Evolutionary conservation across 2,329 filamentous ascomycete species (phyloP).

Genomic region (Talaromyces piceae): DNA sequence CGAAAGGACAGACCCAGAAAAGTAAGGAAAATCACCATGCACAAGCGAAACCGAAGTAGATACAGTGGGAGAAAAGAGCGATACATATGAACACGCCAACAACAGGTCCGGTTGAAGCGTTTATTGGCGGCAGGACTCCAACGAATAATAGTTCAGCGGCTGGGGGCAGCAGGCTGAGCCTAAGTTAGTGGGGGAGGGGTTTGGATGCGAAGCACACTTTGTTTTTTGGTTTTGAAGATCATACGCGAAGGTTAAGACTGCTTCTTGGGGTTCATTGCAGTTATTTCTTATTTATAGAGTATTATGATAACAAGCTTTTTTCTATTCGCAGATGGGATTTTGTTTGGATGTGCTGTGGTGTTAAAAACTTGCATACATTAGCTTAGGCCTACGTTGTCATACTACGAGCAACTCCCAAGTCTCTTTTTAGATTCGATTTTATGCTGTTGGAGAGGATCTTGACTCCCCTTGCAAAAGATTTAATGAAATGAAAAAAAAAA

Average conservation of each 20-base stretch:
- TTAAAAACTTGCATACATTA: too few relatives aligned
- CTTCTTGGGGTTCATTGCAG: background rate
- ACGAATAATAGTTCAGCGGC: background rate
- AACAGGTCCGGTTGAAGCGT: background rate
- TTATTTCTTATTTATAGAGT: background rate
- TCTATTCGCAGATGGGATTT: too few relatives aligned
- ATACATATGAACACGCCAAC: background rate
- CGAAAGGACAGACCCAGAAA: too few relatives aligned
- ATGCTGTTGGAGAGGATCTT: too few relatives aligned
- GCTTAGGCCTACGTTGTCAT: too few relatives aligned
- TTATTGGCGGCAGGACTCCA: background rate
- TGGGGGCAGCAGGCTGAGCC: background rate
- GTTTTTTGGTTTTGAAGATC: background rate
- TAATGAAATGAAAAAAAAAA: too few relatives aligned
- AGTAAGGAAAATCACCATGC: background rate
- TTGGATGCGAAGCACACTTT: background rate
- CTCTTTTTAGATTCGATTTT: too few relatives aligned
- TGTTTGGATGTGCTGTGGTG: too few relatives aligned
- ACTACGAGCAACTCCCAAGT: too few relatives aligned
- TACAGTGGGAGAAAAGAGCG: background rate
- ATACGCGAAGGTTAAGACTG: background rate
- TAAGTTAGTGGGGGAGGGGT: too few relatives aligned
- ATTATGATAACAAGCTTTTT: too few relatives aligned
- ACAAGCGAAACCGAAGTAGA: background rate
- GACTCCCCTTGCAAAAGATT: too few relatives aligned